Percentiles rank a stretch among this genome's conserved stretches.
Evolutionary conservation across 345 rosid genomes (phyloP).

Genomic region (Camelina laxa): DNA sequence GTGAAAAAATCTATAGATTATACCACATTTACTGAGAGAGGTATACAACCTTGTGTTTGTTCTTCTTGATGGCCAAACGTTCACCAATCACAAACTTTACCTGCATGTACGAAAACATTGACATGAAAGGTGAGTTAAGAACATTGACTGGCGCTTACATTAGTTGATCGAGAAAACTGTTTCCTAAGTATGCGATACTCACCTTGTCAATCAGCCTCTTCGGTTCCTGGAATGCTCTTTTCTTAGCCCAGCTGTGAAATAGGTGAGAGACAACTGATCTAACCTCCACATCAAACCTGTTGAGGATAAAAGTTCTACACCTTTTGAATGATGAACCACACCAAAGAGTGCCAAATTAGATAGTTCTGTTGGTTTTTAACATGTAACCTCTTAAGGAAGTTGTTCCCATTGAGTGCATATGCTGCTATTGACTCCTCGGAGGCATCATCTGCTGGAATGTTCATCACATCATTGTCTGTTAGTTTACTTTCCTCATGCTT

Average conservation of each 20-base stretch:
- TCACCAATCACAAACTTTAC: constrained; percentile 87
- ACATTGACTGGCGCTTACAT: constrained; percentile 25
- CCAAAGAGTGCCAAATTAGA: constrained; percentile 16
- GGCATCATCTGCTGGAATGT: constrained; percentile 46
- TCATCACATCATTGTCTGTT: constrained; percentile 43
- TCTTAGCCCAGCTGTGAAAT: constrained; percentile 96
- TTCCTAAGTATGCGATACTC: constrained; percentile 31
- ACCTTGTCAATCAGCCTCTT: constrained; percentile 89
- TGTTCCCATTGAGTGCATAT: constrained; percentile 59
- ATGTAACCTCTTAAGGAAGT: constrained; percentile 73
- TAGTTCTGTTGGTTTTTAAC: constrained; percentile 21
- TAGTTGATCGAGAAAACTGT: background rate
- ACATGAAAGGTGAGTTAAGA: constrained; percentile 22
- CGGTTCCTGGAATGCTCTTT: constrained; percentile 83
- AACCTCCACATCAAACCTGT: constrained; percentile 79
- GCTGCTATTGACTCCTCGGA: constrained; percentile 48
- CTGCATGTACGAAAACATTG: constrained; percentile 49
- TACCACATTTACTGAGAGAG: background rate
- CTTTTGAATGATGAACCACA: constrained; percentile 15
- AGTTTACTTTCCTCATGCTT: constrained; percentile 44
- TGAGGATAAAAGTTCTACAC: constrained; percentile 22
- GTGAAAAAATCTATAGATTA: background rate
- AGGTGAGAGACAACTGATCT: constrained; percentile 85
- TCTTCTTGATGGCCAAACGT: constrained; percentile 70
- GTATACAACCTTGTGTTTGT: constrained; percentile 77